Evolutionary conservation across 2,329 filamentous ascomycete species (phyloP).

Genomic region (Hortaea werneckii): DNA sequence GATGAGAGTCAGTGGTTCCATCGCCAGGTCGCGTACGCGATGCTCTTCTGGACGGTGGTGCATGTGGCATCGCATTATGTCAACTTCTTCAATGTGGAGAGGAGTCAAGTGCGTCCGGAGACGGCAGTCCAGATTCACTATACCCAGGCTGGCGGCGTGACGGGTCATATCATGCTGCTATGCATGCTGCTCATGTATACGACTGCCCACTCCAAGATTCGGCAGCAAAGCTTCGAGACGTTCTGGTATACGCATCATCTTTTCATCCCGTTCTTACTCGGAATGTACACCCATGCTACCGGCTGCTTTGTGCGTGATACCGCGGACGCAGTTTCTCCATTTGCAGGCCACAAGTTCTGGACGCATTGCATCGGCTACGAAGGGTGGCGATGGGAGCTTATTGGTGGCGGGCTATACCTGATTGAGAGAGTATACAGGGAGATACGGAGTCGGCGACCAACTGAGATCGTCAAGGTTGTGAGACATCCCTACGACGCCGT

Average conservation of each 20-base stretch:
- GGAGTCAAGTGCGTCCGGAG: slow-evolving; percentile 66
- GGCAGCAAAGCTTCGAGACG: slow-evolving; percentile 93
- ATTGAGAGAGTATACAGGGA: slow-evolving; percentile 85
- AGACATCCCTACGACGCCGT: slow-evolving; percentile 94
- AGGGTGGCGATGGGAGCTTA: slow-evolving; percentile 94
- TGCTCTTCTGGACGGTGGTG: slow-evolving; percentile 70
- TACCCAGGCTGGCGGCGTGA: slow-evolving; percentile 77
- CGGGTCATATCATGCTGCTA: slow-evolving; percentile 94
- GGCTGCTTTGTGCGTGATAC: slow-evolving; percentile 94
- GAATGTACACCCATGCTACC: slow-evolving; percentile 88
- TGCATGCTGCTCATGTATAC: slow-evolving; percentile 99
- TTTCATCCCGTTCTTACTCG: slow-evolving; percentile 92
- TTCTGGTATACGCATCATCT: slow-evolving; percentile 99
- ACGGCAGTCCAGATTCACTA: slow-evolving; percentile 88
- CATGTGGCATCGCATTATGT: slow-evolving; percentile 83
- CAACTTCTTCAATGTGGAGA: slow-evolving; percentile 97
- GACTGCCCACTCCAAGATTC: slow-evolving; percentile 82
- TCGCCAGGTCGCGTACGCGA: slow-evolving; percentile 80
- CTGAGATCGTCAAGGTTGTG: slow-evolving; percentile 86
- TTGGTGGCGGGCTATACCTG: slow-evolving; percentile 76
- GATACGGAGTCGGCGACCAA: slow-evolving; percentile 70
- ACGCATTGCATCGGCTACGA: slow-evolving; percentile 87
- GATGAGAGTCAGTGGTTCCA: slow-evolving; percentile 98
- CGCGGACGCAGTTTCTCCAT: slow-evolving; percentile 62
- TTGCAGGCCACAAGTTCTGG: slow-evolving; percentile 77